phyloP scores from a whole-genome alignment of 306 rosid species.

The Acacia acuminata region DNA sequence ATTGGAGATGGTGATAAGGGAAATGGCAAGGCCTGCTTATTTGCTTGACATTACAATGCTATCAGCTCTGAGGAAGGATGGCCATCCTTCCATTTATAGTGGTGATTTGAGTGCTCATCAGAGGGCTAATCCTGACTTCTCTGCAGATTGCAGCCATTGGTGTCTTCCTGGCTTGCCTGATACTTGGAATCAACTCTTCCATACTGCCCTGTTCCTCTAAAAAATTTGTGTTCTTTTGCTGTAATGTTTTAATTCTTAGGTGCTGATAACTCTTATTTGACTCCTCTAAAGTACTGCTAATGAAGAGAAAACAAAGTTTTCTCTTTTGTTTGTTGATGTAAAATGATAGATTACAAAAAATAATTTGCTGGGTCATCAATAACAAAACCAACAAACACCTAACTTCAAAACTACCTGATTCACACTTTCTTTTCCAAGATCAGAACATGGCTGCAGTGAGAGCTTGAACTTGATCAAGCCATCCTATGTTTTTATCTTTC shows the following conservation, averaged over 20 bases:
- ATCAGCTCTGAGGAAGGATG: conserved; percentile 81
- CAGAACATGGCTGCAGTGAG: neutral
- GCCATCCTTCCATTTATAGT: conserved; percentile 84
- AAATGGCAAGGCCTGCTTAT: conserved; percentile 62
- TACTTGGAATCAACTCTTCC: conserved; percentile 86
- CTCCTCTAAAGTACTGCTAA: conserved; percentile 40
- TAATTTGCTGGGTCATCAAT: neutral
- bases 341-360: neutral
- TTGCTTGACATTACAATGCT: conserved; percentile 83
- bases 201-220: conserved; percentile 63
- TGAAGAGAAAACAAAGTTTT: conserved; percentile 17
- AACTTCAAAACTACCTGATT: neutral
- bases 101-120: conserved; percentile 84
- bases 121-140: conserved; percentile 66
- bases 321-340: conserved; percentile 6
- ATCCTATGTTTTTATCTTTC: neutral
- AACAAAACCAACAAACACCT: neutral
- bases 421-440: neutral
- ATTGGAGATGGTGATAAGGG: conserved; percentile 67
- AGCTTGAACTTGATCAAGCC: neutral
- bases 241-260: neutral
- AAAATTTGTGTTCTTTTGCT: conserved; percentile 8
- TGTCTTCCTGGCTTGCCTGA: conserved; percentile 96
- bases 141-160: conserved; percentile 98
- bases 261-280: conserved; percentile 34